These are phyloP conservation scores for Alnus rubra DNA, from an alignment of 306 rosid species.

Conservation along the genomic window DNA sequence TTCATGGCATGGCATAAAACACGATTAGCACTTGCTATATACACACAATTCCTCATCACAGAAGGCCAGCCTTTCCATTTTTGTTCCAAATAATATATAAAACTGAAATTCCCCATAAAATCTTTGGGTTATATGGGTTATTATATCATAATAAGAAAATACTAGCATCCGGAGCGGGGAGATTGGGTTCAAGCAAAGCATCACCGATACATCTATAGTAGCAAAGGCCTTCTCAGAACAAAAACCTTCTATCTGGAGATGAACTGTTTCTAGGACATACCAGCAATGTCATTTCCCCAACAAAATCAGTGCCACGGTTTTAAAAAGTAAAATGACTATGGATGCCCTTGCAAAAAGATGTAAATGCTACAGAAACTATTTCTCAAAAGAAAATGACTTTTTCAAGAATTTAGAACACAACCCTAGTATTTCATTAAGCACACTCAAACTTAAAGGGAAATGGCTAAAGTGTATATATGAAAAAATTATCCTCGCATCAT, in stretches of 20 bases:
- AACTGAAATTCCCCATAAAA: not conserved
- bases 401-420: not conserved
- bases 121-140: not conserved
- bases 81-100: not conserved
- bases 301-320: not conserved
- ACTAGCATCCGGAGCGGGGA: not conserved
- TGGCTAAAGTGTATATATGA: not conserved
- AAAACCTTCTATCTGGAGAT: not conserved
- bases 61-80: not conserved
- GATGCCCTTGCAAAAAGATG: not conserved
- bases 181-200: not conserved
- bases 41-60: not conserved
- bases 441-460: not conserved
- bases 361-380: not conserved
- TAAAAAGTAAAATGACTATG: not conserved
- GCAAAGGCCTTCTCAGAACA: not conserved
- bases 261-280: not conserved
- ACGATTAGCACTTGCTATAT: not conserved
- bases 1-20: not conserved
- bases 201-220: not conserved
- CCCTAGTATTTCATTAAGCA: not conserved
- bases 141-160: not conserved
- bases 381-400: not conserved
- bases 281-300: slow-evolving; percentile 4
- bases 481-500: not conserved